These are phyloP conservation scores for Cyclospora cayetanensis DNA, from an alignment of 169 alveolate genomes.

Conservation along the genomic window DNA sequence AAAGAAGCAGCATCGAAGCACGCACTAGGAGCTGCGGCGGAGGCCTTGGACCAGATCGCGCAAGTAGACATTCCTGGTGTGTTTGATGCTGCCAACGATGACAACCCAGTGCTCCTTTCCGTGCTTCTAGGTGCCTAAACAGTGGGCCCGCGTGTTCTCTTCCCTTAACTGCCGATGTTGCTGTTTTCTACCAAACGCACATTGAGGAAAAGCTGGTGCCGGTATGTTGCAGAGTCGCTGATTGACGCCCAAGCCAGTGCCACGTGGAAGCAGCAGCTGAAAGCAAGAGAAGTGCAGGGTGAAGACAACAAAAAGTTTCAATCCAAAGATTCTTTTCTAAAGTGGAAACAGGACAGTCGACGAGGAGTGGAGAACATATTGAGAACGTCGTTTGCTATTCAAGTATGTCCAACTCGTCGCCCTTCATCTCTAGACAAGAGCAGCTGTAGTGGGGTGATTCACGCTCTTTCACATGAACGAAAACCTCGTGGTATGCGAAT, in stretches of 20 bases:
- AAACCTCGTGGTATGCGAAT: too few relatives aligned
- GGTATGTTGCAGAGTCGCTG: not conserved
- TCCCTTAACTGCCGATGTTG: too few relatives aligned
- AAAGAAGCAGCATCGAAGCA: not conserved
- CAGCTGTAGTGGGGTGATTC: too few relatives aligned
- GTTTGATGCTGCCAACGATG: not conserved
- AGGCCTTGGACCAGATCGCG: not conserved
- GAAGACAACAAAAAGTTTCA: not conserved
- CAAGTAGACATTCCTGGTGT: conserved; percentile 8
- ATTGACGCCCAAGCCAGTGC: not conserved
- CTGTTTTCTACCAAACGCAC: too few relatives aligned
- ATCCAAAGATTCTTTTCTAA: not conserved
- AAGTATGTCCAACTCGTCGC: not conserved
- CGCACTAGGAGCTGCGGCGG: conserved; percentile 18
- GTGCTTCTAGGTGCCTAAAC: too few relatives aligned
- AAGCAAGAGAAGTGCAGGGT: conserved; percentile 2
- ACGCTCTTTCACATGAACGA: too few relatives aligned
- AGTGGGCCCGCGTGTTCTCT: too few relatives aligned
- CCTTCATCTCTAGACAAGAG: not conserved
- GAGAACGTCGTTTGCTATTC: not conserved
- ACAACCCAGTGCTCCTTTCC: too few relatives aligned
- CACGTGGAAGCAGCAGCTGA: conserved; percentile 28
- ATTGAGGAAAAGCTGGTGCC: not conserved
- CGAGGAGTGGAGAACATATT: not conserved
- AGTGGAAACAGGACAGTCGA: conserved; percentile 26